Conservation (phyloP, 2,329 filamentous ascomycete species). For the Tolypocladium cylindrosporum region DNA sequence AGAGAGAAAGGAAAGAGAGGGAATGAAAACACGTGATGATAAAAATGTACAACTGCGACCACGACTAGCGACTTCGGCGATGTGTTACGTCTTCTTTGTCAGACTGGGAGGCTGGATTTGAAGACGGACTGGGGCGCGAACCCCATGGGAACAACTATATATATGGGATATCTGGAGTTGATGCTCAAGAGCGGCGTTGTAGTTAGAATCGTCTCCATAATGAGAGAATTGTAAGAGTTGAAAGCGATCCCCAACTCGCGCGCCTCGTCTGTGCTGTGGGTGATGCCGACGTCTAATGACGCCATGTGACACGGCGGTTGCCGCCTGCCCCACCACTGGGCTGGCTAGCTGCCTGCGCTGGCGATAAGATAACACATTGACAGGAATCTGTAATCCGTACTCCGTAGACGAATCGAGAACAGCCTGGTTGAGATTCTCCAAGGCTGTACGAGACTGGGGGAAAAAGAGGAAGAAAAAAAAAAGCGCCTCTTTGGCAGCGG, state of each 20-base stretch:
- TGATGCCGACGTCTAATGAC: neutral
- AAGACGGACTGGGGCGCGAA: neutral
- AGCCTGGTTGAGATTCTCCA: neutral
- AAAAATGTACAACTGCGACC: neutral
- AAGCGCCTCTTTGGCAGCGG: neutral
- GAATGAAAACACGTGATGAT: neutral
- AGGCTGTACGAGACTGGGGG: neutral
- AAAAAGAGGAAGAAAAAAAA: neutral
- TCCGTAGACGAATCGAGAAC: too few species aligned
- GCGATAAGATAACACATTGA: neutral
- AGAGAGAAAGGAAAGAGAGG: neutral
- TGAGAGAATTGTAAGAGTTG: neutral
- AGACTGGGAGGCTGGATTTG: neutral
- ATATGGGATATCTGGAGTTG: neutral
- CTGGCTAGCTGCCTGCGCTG: neutral
- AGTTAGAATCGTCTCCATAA: neutral
- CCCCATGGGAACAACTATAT: neutral
- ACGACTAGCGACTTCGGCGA: neutral
- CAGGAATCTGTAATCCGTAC: too few species aligned
- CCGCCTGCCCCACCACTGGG: too few species aligned
- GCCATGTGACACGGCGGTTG: neutral
- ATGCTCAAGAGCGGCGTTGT: neutral
- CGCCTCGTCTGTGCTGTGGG: neutral
- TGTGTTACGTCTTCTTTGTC: neutral
- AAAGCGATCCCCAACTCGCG: neutral